Base-by-base conservation (phyloP, 768 basidiomycete genomes). In the Inosperma sp. region DNA sequence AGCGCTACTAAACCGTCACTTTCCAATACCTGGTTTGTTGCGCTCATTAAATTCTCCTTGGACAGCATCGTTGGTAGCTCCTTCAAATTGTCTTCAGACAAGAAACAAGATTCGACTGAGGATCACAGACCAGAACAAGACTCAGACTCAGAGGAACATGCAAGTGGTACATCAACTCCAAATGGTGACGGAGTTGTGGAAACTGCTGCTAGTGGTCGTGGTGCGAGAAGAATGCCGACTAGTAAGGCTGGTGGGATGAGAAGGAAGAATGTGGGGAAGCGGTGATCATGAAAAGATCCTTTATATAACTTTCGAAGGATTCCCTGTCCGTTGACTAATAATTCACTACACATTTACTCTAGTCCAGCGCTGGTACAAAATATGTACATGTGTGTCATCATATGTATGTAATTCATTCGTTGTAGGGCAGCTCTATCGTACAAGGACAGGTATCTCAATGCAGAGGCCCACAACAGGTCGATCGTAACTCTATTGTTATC, bases 1-100 rank as follows among this genome's bases (percentile, higher is more conserved):
- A 78, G 82, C 3, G 86, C 81, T 14, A 67, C 65, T 2, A 68
- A 68, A 4, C 84, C 90, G n/a, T 71, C 77, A 6, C 55, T 88
- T 23, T 64, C 63, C 26, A 72, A 76, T 45, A 92, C 89, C 3
- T 93, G 90, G 90, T 83, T 86, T 59, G 58, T 83, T 52, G 61
- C 72, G 12, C 64, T 87, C 21, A 54, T 78, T 52, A 66, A 58
- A 49, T 68, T 61, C 5, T 58, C 74, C 22, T 56, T 64, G 49
- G 23, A 48, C 35, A 70, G 67, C 48, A 51, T 63, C 27, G 53
- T 63, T 6, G 59, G 62, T 16, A 66, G 62, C 36, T 59, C 58
- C n/a, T 36, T 56, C 3, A 53, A 53, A 34, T 33, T 36, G 2
- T 33, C 44, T 31, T 21, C 31, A 5, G 51, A 19, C 6, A 36